A percentile compares a stretch with the other conserved stretches of the same genome.
These are phyloP conservation scores for Fusarium sp. DNA, from an alignment of 2,329 filamentous ascomycete genomes.

Conservation along the genomic window DNA sequence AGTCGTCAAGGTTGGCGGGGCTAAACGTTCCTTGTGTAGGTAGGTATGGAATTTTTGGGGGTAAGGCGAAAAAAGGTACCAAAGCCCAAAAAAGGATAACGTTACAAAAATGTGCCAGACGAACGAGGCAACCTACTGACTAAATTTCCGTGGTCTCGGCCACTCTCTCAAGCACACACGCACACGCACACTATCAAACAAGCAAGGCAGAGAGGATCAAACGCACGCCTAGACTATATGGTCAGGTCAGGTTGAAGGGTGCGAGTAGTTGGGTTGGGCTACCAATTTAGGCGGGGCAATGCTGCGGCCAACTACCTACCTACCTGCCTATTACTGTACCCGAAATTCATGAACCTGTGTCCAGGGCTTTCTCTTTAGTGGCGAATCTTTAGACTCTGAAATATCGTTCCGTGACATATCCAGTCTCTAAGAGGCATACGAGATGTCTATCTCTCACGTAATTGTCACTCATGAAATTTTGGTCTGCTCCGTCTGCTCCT, in stretches of 20 bases:
- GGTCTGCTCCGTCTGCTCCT: background rate
- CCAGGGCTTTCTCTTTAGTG: slow-evolving; percentile 26
- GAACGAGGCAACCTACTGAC: slow-evolving; percentile 24
- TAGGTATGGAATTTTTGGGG: slow-evolving; percentile 17
- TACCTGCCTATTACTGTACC: background rate
- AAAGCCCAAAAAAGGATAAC: slow-evolving; percentile 12
- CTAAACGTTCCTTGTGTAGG: slow-evolving; percentile 11
- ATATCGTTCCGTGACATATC: slow-evolving; percentile 30
- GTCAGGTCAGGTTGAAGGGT: slow-evolving; percentile 9
- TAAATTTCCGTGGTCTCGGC: slow-evolving; percentile 5
- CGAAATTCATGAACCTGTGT: background rate
- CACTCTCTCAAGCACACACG: slow-evolving; percentile 2
- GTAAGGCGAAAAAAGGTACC: slow-evolving; percentile 1
- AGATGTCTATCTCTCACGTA: background rate
- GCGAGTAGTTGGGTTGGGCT: slow-evolving; percentile 24
- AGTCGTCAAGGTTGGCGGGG: slow-evolving; percentile 31
- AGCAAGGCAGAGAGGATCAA: slow-evolving; percentile 7
- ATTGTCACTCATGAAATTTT: background rate
- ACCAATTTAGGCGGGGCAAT: slow-evolving; percentile 38
- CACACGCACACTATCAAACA: background rate
- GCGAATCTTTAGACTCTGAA: slow-evolving; percentile 36
- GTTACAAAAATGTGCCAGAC: slow-evolving; percentile 23
- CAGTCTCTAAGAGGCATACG: background rate
- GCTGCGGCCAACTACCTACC: background rate
- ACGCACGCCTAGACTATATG: slow-evolving; percentile 20